phyloP scores from a whole-genome alignment of 805 yeast genomes.

The Wickerhamomyces bovis region DNA sequence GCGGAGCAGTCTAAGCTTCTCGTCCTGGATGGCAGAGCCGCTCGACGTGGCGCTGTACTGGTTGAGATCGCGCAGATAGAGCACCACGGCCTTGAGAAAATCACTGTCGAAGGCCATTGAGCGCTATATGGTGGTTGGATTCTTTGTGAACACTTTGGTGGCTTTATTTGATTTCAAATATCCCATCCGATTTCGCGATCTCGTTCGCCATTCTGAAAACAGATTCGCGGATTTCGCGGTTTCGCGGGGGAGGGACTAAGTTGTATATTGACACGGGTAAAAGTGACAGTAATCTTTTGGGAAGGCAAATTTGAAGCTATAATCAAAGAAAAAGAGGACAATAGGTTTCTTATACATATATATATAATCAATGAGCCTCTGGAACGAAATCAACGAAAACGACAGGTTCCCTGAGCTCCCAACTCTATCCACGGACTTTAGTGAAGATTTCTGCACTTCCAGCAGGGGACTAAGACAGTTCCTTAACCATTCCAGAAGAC shows the following conservation, averaged over 20 bases:
- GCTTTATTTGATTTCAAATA: not conserved
- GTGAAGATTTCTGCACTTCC: conserved; percentile 25
- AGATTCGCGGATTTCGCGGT: too few species aligned
- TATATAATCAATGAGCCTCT: conserved; percentile 15
- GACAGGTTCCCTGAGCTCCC: conserved; percentile 24
- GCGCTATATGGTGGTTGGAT: too few species aligned
- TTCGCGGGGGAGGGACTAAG: too few species aligned
- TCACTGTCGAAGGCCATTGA: conserved; percentile 3
- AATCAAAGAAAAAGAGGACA: not conserved
- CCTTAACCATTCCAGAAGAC: conserved; percentile 29
- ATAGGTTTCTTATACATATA: not conserved
- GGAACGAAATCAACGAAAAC: conserved; percentile 16
- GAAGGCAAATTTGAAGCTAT: not conserved
- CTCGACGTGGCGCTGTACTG: not conserved
- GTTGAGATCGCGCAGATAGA: conserved; percentile 8
- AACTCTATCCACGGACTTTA: conserved; percentile 4
- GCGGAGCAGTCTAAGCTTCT: conserved; percentile 26
- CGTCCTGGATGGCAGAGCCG: not conserved
- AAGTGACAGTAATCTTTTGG: not conserved
- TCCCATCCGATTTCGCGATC: not conserved
- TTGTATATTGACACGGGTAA: not conserved
- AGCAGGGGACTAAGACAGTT: conserved; percentile 32
- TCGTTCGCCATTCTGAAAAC: not conserved
- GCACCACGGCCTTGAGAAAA: not conserved
- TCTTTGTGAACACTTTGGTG: too few species aligned